Evolutionary conservation across 2,329 filamentous ascomycete species (phyloP), one percentile per base, ranked within the genome.

Genomic region (Apiospora marii): DNA sequence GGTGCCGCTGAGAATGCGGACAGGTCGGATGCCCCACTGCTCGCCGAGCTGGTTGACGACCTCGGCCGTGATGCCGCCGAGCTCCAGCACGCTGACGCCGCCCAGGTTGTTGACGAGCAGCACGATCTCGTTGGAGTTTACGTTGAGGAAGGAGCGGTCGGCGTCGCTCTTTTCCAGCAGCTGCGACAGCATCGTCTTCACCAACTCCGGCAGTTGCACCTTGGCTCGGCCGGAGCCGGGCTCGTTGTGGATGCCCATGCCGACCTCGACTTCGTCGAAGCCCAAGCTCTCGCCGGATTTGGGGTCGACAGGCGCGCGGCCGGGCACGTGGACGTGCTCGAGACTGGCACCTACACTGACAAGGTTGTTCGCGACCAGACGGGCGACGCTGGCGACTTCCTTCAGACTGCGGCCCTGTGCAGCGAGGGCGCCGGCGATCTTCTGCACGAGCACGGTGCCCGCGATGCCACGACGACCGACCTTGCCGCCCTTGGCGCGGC

Each of bases 281-380:
- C 83, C 86, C 72, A 96, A 82, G 58, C 77, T 81, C 41, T 91
- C 90, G 34, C 90, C 89, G 61, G 86, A 87, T 0, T 79, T 78
- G 14, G 76, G 77, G 34, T 90, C 88, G 0, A 84, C 82, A 8
- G 85, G 80, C 1, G 85, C 88, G 73, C 95, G 89, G 4, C 96
- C 95, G 0, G 96, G 96, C 0, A 98, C 94, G 80, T 98, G 96
- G n/a, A 98, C 95, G 80, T 97, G 95, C 75, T 93, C 92, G 58
- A 98, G 84, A 70, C 93, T 96, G 3, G 94, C 93, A 22, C 95
- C 96, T 30, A 98, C 93, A 58, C 93, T 95, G 46, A 97, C 93
- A 8, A 96, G 84, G 80, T 97, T 97, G 24, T 90, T 87, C 3
- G 93, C 92, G 3, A 90, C 89, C 69, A 94, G 83, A 78, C 91